These are phyloP conservation scores for Suillus spraguei DNA, from an alignment of 768 basidiomycete genomes.

Conservation along the genomic window DNA sequence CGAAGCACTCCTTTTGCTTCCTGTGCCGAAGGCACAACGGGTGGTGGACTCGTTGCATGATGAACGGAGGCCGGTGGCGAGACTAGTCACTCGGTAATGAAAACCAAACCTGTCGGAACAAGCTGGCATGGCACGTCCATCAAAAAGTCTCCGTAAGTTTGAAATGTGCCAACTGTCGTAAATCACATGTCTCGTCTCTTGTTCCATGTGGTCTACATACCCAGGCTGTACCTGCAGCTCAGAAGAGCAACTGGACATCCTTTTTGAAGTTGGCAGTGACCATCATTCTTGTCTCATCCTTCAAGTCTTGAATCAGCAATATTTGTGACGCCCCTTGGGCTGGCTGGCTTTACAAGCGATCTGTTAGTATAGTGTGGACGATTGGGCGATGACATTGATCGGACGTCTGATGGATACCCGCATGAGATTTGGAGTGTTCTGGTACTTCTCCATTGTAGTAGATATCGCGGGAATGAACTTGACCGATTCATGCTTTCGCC, in stretches of 20 bases:
- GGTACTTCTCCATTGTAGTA: not conserved
- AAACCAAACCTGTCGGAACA: conserved; percentile 38
- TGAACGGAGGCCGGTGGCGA: too few relatives aligned
- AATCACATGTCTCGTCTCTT: conserved; percentile 28
- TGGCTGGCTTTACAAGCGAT: conserved; percentile 87
- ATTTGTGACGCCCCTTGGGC: conserved; percentile 41
- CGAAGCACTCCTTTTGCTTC: too few relatives aligned
- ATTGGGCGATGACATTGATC: not conserved
- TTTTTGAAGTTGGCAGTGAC: conserved; percentile 85
- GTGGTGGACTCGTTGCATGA: too few relatives aligned
- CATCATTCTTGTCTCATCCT: not conserved
- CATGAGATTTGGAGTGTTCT: not conserved
- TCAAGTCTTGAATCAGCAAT: conserved; percentile 3
- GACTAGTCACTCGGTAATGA: not conserved
- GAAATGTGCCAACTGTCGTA: conserved; percentile 29
- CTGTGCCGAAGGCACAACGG: too few relatives aligned
- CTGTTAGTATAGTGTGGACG: conserved; percentile 47
- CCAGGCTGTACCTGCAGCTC: conserved; percentile 76
- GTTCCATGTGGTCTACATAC: conserved; percentile 19
- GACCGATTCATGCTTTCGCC: not conserved
- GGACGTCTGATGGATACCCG: not conserved
- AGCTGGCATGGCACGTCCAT: conserved; percentile 42
- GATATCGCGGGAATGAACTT: not conserved
- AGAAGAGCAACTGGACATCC: conserved; percentile 85
- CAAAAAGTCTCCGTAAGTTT: conserved; percentile 25